These are phyloP conservation scores for Gentiana macrophylla DNA, from an alignment of 257 asterid species.

Conservation along the genomic window DNA sequence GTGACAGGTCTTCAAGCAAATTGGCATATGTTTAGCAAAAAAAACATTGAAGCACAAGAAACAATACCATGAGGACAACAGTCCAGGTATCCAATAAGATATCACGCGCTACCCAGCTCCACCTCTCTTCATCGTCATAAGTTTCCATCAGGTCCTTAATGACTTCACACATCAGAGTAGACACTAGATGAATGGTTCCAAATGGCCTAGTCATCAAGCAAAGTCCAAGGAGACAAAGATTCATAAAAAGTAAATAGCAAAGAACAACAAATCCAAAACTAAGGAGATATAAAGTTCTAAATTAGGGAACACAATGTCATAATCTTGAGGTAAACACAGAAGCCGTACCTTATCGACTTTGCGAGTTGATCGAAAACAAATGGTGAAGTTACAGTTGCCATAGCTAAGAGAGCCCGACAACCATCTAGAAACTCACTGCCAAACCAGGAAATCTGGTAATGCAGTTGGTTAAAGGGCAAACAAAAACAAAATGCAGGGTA, in stretches of 20 bases:
- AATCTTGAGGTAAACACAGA: neutral
- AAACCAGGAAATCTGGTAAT: slow-evolving; percentile 22
- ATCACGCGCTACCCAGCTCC: slow-evolving; percentile 99
- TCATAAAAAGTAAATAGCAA: neutral
- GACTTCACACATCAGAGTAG: slow-evolving; percentile 74
- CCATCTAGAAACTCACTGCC: slow-evolving; percentile 93
- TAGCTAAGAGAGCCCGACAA: slow-evolving; percentile 79
- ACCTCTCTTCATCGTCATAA: slow-evolving; percentile 69
- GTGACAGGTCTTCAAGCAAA: neutral
- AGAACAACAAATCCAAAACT: slow-evolving; percentile 1
- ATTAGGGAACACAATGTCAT: neutral
- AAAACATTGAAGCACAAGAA: slow-evolving; percentile 2
- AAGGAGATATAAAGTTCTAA: neutral
- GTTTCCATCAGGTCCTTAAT: slow-evolving; percentile 58
- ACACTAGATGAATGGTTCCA: slow-evolving; percentile 66
- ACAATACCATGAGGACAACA: slow-evolving; percentile 60
- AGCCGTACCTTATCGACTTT: slow-evolving; percentile 63
- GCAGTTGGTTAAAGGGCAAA: neutral
- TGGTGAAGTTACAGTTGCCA: slow-evolving; percentile 77
- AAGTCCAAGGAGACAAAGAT: slow-evolving; percentile 6
- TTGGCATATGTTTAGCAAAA: neutral
- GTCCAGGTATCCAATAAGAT: slow-evolving; percentile 91
- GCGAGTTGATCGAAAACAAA: slow-evolving; percentile 66
- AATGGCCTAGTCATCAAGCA: slow-evolving; percentile 55
- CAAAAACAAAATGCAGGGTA: slow-evolving; percentile 5